Base-by-base conservation (phyloP, 2,329 filamentous ascomycete species). In the Phialophora expanda region DNA sequence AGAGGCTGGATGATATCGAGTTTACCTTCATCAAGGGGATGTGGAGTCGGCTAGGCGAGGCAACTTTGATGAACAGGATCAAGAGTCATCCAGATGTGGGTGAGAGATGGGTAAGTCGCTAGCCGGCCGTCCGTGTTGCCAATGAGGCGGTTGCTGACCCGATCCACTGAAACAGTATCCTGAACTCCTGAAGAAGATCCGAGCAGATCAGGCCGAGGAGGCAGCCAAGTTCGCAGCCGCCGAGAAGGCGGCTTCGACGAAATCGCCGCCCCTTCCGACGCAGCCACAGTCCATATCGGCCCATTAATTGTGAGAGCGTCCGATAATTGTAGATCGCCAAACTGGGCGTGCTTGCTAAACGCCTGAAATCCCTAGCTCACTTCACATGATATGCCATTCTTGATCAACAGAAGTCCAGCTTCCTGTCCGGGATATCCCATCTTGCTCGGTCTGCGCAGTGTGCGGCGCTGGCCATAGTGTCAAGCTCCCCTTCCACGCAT, bases 31-130 rank as follows among this genome's bases (percentile, higher is more conserved):
- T 88, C 26, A 87, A 84, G 68, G 90, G 90, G 17, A 83, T 86
- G 63, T 86, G 83, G 74, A 85, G 87, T 17, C 87, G 85, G 70
- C 79, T 96, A 8, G 92, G 92, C 4, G 91, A 96, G 81, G 92
- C 92, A 11, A 96, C 91, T 65, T 79, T 96, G 75, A 85, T 91
- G 79, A 96, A 96, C 78, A 81, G 92, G 14, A 84, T 96, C 72
- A 95, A 93, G 84, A 93, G 90, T 71, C 92, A 96, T 79, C 90
- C 89, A 3, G 92, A 96, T 76, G 92, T 96, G 0, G 91, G 90
- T 1, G 90, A 93, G 82, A 82, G 88, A 72, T 96, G 91, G 81
- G 63, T 67, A 64, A 68, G 65, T 62, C 44, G 17, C 14, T 17
- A 44, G 2, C 14, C 17, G 0, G 38, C 1, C 38, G 1, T 44